Percentiles rank a stretch among this genome's conserved stretches.
phyloP scores from a whole-genome alignment of 371 early-diverging fungal genomes.

The Mortierella sp. region DNA sequence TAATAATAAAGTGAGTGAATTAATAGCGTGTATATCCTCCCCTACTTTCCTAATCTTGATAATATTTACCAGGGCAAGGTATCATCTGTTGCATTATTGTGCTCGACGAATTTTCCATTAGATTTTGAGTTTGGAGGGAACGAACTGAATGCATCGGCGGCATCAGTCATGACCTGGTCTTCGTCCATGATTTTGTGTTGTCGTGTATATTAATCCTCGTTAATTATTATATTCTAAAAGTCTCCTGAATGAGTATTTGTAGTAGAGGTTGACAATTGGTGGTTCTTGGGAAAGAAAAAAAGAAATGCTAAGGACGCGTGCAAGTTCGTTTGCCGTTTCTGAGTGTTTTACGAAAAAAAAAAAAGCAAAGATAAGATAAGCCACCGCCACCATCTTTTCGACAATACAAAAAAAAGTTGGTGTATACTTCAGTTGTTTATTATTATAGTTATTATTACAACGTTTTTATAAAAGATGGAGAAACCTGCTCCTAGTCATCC shows the following conservation, averaged over 20 bases:
- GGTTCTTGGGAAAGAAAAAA: constrained; percentile 1
- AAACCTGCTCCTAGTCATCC: constrained; percentile 1
- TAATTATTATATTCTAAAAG: no score
- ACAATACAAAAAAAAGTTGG: not conserved
- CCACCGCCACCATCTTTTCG: constrained; percentile 2
- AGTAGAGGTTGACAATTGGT: not conserved
- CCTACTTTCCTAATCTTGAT: not conserved
- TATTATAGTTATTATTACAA: not conserved
- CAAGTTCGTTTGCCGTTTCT: not conserved
- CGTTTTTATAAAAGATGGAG: not conserved
- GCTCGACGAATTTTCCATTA: constrained; percentile 58
- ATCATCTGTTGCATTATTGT: constrained; percentile 38
- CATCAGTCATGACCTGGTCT: constrained; percentile 53
- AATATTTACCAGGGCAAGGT: constrained; percentile 63
- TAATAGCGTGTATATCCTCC: not conserved
- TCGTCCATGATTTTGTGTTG: constrained; percentile 33
- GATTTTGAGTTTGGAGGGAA: constrained; percentile 31
- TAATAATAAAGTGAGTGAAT: not conserved
- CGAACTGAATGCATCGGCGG: constrained; percentile 34
- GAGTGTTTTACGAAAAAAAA: not conserved
- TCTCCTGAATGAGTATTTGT: no score
- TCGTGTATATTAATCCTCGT: no score
- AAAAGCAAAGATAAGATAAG: not conserved
- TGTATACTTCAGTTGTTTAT: no score
- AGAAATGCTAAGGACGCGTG: not conserved